Evolutionary conservation across 169 alveolate genomes (phyloP).

Genomic region (Plasmodium gonderi): DNA sequence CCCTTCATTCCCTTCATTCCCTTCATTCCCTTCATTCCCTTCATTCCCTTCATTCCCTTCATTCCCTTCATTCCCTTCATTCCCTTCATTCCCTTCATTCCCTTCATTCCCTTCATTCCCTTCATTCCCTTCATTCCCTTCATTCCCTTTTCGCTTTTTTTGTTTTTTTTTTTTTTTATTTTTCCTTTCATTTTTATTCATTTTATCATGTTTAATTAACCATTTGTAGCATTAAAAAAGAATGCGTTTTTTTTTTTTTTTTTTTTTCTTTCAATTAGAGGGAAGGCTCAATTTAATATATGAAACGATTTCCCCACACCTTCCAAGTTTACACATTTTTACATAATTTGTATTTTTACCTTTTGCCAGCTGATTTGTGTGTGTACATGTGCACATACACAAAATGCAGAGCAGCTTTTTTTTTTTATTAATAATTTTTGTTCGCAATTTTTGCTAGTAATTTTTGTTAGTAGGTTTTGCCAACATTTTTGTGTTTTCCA

Average conservation of each 20-base stretch:
- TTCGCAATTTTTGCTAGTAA: too few relatives aligned
- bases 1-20: too few relatives aligned
- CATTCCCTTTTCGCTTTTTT: not conserved
- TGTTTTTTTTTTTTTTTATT: not conserved
- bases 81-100: not conserved
- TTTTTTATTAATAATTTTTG: too few relatives aligned
- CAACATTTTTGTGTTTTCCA: not conserved
- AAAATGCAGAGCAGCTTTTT: constrained; percentile 8
- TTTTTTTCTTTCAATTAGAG: not conserved
- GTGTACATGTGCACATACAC: constrained; percentile 17
- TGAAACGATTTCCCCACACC: too few relatives aligned
- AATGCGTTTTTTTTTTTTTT: constrained; percentile 4
- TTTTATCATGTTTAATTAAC: too few relatives aligned
- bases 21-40: too few relatives aligned
- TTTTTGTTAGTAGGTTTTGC: not conserved
- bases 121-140: not conserved
- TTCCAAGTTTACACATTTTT: not conserved
- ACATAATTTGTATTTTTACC: not conserved
- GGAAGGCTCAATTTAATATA: not conserved
- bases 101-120: not conserved
- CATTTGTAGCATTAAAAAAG: too few relatives aligned
- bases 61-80: too few relatives aligned
- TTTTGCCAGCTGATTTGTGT: constrained; percentile 18
- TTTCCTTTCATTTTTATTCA: not conserved
- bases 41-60: too few relatives aligned